Conservation (phyloP, 2,329 filamentous ascomycete genomes). For the Nemania diffusa region DNA sequence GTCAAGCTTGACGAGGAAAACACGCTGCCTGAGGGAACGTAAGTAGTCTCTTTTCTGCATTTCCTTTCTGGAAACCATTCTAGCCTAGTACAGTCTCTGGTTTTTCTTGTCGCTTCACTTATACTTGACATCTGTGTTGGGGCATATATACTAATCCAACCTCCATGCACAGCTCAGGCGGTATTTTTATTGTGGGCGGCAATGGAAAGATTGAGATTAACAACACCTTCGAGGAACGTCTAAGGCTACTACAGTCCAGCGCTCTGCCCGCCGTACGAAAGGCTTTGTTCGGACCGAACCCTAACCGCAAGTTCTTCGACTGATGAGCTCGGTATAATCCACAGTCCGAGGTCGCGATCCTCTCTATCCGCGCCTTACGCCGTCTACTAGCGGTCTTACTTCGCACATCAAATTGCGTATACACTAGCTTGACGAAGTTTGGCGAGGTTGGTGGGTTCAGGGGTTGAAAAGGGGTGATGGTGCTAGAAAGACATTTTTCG, state of each 20-base stretch:
- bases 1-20: constrained; percentile 82
- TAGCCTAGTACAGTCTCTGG: not conserved
- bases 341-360: not conserved
- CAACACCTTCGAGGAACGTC: constrained; percentile 95
- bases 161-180: constrained; percentile 74
- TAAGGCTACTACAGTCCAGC: constrained; percentile 84
- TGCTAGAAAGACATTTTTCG: constrained; percentile 7
- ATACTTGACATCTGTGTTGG: not conserved
- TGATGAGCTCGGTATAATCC: constrained; percentile 57
- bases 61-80: constrained; percentile 28
- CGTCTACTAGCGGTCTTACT: constrained; percentile 1
- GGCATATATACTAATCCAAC: constrained; percentile 27
- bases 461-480: constrained; percentile 13
- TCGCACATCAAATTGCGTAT: not conserved
- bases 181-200: constrained; percentile 81
- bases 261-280: constrained; percentile 86
- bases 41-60: constrained; percentile 55
- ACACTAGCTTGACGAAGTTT: constrained; percentile 1
- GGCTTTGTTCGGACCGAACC: constrained; percentile 92
- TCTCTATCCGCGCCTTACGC: not conserved
- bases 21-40: constrained; percentile 84
- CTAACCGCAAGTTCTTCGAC: constrained; percentile 95
- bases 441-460: not conserved
- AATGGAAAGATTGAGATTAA: constrained; percentile 97
- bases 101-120: not conserved